Percentiles rank a stretch among this genome's conserved stretches.
phyloP scores from a whole-genome alignment of 1,284 basidiomycete genomes.

The Ceratorhiza oryzae-sativae region DNA sequence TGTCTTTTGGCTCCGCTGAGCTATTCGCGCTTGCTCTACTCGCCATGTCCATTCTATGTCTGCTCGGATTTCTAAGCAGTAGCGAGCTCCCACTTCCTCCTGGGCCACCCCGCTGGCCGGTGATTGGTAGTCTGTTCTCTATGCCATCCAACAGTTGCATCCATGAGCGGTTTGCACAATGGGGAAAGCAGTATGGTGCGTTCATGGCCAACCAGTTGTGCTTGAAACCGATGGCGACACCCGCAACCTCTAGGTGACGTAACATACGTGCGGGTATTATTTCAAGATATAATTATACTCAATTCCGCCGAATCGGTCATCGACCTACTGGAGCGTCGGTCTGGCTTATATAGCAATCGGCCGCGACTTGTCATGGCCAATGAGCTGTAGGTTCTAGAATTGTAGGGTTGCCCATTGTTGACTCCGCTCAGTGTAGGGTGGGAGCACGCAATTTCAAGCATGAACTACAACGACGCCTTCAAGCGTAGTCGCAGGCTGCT shows the following conservation, averaged over 20 bases:
- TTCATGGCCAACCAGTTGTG: background rate
- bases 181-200: constrained; percentile 32
- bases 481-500: constrained; percentile 12
- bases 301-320: constrained; percentile 16
- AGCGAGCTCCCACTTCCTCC: constrained; percentile 6
- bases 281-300: constrained; percentile 23
- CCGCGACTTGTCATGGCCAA: constrained; percentile 6
- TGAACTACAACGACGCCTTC: constrained; percentile 7
- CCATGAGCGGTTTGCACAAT: background rate
- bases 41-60: too few relatives aligned
- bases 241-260: constrained; percentile 3
- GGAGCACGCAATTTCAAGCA: background rate
- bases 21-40: too few relatives aligned
- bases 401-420: background rate
- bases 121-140: constrained; percentile 7
- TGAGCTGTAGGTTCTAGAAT: constrained; percentile 4
- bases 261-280: background rate
- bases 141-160: background rate
- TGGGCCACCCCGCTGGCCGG: constrained; percentile 29
- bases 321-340: constrained; percentile 15
- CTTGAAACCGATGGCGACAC: background rate
- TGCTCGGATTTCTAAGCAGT: too few relatives aligned
- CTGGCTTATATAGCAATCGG: constrained; percentile 10
- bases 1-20: too few relatives aligned
- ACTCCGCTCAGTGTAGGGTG: constrained; percentile 19